These are phyloP conservation scores for Thraustotheca clavata DNA, from an alignment of 352 stramenopile genomes.

Conservation along the genomic window DNA sequence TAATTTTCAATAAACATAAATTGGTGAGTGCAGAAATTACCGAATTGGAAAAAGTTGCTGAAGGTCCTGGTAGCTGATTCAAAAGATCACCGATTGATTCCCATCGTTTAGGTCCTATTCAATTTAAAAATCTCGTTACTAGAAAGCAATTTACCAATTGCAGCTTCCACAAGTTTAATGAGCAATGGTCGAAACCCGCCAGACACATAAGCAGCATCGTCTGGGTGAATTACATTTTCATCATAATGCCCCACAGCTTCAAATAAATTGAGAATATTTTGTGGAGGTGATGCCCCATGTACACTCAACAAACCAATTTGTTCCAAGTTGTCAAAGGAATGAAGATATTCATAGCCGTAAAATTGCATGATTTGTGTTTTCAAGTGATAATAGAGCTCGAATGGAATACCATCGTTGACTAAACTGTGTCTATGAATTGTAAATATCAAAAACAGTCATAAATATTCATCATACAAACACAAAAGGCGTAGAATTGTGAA, in stretches of 20 bases:
- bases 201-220: slow-evolving; percentile 10
- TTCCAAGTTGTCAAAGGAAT: slow-evolving; percentile 19
- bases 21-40: not conserved
- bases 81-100: not conserved
- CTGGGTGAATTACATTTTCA: not conserved
- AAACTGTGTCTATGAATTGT: slow-evolving; percentile 7
- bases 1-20: not conserved
- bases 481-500: slow-evolving; percentile 2
- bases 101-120: not conserved
- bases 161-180: slow-evolving; percentile 13
- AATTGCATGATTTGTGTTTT: slow-evolving; percentile 19
- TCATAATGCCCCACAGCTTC: slow-evolving; percentile 4
- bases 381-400: not conserved
- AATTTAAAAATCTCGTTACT: not conserved
- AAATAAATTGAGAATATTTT: not conserved
- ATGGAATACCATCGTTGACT: slow-evolving; percentile 11
- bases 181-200: slow-evolving; percentile 4
- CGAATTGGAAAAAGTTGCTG: not conserved
- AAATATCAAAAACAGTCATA: not conserved
- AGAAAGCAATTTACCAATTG: not conserved
- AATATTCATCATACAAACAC: not conserved
- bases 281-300: not conserved
- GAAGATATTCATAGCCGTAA: slow-evolving; percentile 19
- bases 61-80: slow-evolving; percentile 14
- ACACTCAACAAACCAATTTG: not conserved